A percentile compares a stretch with the other conserved stretches of the same genome.
Conservation (phyloP, 2,329 filamentous ascomycete genomes). For the Exophiala sp. region DNA sequence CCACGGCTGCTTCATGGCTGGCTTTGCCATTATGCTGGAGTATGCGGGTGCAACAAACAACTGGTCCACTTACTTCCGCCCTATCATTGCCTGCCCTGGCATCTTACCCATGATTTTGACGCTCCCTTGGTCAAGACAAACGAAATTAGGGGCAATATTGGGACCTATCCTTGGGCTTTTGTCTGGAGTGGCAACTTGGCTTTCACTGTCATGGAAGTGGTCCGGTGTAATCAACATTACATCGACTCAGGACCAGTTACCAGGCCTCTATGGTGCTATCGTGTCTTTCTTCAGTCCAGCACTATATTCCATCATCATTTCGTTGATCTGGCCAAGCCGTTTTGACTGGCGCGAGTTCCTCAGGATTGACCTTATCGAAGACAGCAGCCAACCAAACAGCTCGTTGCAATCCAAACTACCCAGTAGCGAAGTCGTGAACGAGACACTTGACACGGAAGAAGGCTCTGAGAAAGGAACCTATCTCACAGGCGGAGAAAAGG, state of each 20-base stretch:
- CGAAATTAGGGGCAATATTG: conserved; percentile 44
- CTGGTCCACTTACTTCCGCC: conserved; percentile 44
- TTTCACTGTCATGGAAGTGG: conserved; percentile 39
- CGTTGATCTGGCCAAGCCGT: conserved; percentile 36
- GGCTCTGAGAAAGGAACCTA: conserved; percentile 4
- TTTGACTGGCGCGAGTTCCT: conserved; percentile 49
- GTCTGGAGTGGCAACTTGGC: conserved; percentile 29
- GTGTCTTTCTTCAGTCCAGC: conserved; percentile 47
- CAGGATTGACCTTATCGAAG: conserved; percentile 46
- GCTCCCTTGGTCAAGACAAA: conserved; percentile 38
- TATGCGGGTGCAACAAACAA: conserved; percentile 51
- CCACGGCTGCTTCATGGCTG: conserved; percentile 49
- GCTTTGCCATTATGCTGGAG: conserved; percentile 46
- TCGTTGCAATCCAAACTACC: conserved; percentile 7
- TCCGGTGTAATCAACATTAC: conserved; percentile 37
- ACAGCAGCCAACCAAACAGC: conserved; percentile 25
- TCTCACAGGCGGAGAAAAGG: conserved; percentile 1
- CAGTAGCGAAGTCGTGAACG: conserved; percentile 11
- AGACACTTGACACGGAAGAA: background rate
- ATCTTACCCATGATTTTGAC: conserved; percentile 43
- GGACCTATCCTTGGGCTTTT: conserved; percentile 10
- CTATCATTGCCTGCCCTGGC: conserved; percentile 42
- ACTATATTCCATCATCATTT: conserved; percentile 47
- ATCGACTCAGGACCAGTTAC: conserved; percentile 41
- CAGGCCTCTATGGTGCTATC: conserved; percentile 45